Base-by-base conservation (phyloP, 352 stramenopile genomes). In the Globisporangium radiosum region DNA sequence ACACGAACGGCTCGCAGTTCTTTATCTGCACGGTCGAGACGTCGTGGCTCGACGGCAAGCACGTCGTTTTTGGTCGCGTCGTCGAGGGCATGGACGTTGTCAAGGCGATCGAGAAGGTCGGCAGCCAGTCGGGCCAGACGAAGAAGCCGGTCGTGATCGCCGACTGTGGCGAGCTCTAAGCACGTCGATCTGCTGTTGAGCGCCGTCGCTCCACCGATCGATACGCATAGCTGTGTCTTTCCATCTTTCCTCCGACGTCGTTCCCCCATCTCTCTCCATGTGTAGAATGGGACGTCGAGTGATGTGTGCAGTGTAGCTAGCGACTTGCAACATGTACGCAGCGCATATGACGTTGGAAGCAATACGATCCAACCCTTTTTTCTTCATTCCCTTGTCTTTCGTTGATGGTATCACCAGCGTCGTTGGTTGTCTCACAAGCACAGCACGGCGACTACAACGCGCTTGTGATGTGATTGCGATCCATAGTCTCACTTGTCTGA, bases 1-100 rank as follows among this genome's bases (percentile, higher is more conserved):
- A 99, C 83, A 98, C 95, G 15, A 99, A 99, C 76, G 90, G 92
- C 54, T 98, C 89, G 65, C 94, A 99, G 76, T 99, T 99, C 75
- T 98, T 98, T 76, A 96, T 99, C 57, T 95, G 84, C 77, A 97
- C 87, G 39, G 89, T 92, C 43, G 75, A 89, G 73, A 97, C 89
- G 53, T 78, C 81, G 60, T 96, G 88, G 88, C 71, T 97, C 63
- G 90, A 97, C 68, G 89, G 87, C 65, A 91, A 93, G 71, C 90
- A 97, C 73, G 87, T 97, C 19, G 90, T 97, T 39, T 97, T 99
- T 71, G 97, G 97, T 65, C 96, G 96, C 56, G 94, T 99, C 37
- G 69, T 96, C 42, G 85, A 98, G 54, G 97, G 97, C 64, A 93
- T 99, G 80, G 95, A 99, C 67, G 79, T 99, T 57, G 93, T 99